A percentile compares a stretch with the other conserved stretches of the same genome.
These are phyloP conservation scores for Amylocystis lapponica DNA, from an alignment of 768 basidiomycete species.

Conservation along the genomic window DNA sequence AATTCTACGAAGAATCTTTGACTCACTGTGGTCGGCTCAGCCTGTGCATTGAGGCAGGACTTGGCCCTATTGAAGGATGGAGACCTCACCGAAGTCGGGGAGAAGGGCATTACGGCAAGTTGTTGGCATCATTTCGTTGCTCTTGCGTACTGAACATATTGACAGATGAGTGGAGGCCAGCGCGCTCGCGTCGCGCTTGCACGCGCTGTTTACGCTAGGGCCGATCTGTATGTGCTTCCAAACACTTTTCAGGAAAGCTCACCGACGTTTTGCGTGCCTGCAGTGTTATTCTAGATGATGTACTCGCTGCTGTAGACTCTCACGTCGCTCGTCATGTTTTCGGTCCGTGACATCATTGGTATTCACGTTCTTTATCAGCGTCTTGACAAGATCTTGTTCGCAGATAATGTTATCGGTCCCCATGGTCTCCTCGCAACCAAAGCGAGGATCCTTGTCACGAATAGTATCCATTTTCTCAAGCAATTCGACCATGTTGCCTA, in stretches of 20 bases:
- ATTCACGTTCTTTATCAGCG: not conserved
- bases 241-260: too few relatives aligned
- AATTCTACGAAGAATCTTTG: too few relatives aligned
- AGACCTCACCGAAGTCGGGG: slow-evolving; percentile 81
- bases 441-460: slow-evolving; percentile 82
- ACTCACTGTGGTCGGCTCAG: slow-evolving; percentile 29
- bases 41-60: slow-evolving; percentile 84
- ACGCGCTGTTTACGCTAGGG: slow-evolving; percentile 85
- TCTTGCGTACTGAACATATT: not conserved
- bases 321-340: slow-evolving; percentile 86
- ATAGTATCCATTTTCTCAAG: slow-evolving; percentile 77
- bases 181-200: slow-evolving; percentile 81
- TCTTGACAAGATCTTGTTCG: slow-evolving; percentile 2
- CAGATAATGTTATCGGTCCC: slow-evolving; percentile 85
- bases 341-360: slow-evolving; percentile 33
- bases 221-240: slow-evolving; percentile 68
- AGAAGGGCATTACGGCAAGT: slow-evolving; percentile 74
- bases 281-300: slow-evolving; percentile 83
- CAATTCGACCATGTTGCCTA: slow-evolving; percentile 72
- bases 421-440: slow-evolving; percentile 76
- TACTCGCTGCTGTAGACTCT: slow-evolving; percentile 80
- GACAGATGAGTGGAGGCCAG: slow-evolving; percentile 75
- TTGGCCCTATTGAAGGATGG: slow-evolving; percentile 74
- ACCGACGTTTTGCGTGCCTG: not conserved
- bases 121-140: not conserved